Conservation (phyloP, 306 rosid species). For the Cucurbita moschata region DNA sequence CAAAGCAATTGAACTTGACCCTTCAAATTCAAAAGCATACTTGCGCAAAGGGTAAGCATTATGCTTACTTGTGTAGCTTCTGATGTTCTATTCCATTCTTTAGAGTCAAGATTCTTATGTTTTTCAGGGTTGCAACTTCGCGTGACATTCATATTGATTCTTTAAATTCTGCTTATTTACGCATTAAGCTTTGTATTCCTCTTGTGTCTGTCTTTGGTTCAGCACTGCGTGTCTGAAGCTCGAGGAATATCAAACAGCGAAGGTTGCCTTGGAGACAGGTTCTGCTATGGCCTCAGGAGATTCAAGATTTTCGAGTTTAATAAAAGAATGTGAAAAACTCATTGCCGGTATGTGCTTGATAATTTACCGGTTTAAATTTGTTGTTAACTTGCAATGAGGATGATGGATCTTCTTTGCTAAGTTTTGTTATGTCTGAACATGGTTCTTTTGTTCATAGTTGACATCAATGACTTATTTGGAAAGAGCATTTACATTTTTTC, state of each 20-base stretch:
- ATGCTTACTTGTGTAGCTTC: not conserved
- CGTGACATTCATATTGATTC: not conserved
- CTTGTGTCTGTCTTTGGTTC: not conserved
- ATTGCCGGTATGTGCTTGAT: conserved; percentile 45
- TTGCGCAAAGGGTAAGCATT: conserved; percentile 67
- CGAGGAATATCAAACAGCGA: conserved; percentile 88
- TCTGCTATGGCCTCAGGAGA: conserved; percentile 43
- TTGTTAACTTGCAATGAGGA: not conserved
- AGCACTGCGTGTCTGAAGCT: conserved; percentile 75
- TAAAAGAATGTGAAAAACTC: conserved; percentile 48
- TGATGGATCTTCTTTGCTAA: not conserved
- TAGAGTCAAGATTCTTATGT: not conserved
- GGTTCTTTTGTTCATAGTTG: not conserved
- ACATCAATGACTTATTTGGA: not conserved
- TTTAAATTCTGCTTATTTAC: not conserved
- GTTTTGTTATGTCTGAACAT: not conserved
- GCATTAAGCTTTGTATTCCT: not conserved
- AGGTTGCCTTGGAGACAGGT: conserved; percentile 55
- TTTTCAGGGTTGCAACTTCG: not conserved
- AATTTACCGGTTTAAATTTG: not conserved
- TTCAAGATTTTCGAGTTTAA: conserved; percentile 33
- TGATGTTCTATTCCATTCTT: not conserved
- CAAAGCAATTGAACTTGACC: conserved; percentile 68
- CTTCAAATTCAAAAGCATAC: conserved; percentile 48
- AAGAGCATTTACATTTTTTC: not conserved